Evolutionary conservation across 2,329 filamentous ascomycete species (phyloP).

Genomic region (Clonostachys rhizophaga): DNA sequence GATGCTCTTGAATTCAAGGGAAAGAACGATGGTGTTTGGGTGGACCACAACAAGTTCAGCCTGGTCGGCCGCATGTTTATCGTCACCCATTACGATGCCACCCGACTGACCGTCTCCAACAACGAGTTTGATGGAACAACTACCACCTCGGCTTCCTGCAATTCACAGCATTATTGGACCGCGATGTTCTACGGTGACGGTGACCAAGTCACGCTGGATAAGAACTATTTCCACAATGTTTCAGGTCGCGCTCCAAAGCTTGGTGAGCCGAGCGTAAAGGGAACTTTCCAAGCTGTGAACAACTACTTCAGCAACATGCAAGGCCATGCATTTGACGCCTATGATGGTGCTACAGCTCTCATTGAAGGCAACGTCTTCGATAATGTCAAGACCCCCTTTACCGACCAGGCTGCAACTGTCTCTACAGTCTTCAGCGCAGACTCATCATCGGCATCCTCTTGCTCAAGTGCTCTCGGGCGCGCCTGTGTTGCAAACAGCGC

Average conservation of each 20-base stretch:
- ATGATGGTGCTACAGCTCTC: constrained; percentile 36
- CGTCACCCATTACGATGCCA: constrained; percentile 46
- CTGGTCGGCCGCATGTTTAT: constrained; percentile 1
- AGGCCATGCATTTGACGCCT: constrained; percentile 54
- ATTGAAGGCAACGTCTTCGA: constrained; percentile 56
- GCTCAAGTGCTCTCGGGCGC: constrained; percentile 1
- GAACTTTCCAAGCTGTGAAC: constrained; percentile 57
- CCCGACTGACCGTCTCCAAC: constrained; percentile 57
- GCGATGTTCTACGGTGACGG: constrained; percentile 51
- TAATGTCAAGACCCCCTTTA: constrained; percentile 37
- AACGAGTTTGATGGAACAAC: constrained; percentile 51
- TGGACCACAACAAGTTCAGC: constrained; percentile 46
- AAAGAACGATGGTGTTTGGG: constrained; percentile 35
- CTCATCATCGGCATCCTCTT: constrained; percentile 5
- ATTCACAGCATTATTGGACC: constrained; percentile 55
- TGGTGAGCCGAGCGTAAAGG: constrained; percentile 42
- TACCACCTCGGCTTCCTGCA: constrained; percentile 50
- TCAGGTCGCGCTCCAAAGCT: constrained; percentile 54
- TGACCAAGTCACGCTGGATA: constrained; percentile 52
- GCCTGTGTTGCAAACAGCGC: neutral
- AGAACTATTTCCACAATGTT: constrained; percentile 56
- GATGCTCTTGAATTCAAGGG: constrained; percentile 49
- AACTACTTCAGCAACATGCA: constrained; percentile 54
- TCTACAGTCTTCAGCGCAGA: constrained; percentile 7
- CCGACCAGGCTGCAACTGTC: neutral